Evolutionary conservation across 2,329 filamentous ascomycete genomes (phyloP).

Genomic region (Thelonectria blattea): DNA sequence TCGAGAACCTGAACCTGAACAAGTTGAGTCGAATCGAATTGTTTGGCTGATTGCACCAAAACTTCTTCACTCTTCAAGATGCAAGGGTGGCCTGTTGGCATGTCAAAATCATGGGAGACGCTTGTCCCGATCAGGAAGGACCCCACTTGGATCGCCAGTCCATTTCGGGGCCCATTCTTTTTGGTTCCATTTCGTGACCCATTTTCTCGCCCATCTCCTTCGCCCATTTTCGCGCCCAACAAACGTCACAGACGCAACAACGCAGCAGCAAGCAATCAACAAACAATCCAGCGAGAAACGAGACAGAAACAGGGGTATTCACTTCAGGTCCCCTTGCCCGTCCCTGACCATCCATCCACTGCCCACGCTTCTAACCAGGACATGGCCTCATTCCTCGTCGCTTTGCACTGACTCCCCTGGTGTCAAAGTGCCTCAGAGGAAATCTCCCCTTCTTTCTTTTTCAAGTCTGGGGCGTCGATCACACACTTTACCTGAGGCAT

Average conservation of each 20-base stretch:
- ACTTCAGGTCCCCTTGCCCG: too few species aligned
- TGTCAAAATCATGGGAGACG: conserved; percentile 30
- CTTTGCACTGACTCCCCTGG: conserved; percentile 34
- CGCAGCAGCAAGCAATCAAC: conserved; percentile 27
- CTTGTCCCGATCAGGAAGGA: conserved; percentile 23
- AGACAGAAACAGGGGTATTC: conserved; percentile 21
- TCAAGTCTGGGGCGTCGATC: conserved; percentile 37
- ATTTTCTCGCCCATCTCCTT: too few species aligned
- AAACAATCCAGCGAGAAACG: conserved; percentile 22
- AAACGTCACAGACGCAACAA: conserved; percentile 11
- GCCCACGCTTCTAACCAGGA: not conserved
- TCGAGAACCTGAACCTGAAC: too few species aligned
- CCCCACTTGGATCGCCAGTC: conserved; percentile 24
- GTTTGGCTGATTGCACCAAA: conserved; percentile 6
- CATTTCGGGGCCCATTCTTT: not conserved
- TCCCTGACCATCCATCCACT: not conserved
- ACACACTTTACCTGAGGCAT: conserved; percentile 39
- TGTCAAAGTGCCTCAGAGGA: conserved; percentile 30
- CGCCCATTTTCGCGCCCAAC: conserved; percentile 12
- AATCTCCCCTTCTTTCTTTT: conserved; percentile 24
- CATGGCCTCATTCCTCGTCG: conserved; percentile 20
- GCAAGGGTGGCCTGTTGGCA: conserved; percentile 26
- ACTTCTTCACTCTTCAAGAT: too few species aligned
- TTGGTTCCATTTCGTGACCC: too few species aligned
- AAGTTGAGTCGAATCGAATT: too few species aligned